These are phyloP conservation scores for Diplodia seriata DNA, from an alignment of 2,329 filamentous ascomycete genomes.

Conservation along the genomic window DNA sequence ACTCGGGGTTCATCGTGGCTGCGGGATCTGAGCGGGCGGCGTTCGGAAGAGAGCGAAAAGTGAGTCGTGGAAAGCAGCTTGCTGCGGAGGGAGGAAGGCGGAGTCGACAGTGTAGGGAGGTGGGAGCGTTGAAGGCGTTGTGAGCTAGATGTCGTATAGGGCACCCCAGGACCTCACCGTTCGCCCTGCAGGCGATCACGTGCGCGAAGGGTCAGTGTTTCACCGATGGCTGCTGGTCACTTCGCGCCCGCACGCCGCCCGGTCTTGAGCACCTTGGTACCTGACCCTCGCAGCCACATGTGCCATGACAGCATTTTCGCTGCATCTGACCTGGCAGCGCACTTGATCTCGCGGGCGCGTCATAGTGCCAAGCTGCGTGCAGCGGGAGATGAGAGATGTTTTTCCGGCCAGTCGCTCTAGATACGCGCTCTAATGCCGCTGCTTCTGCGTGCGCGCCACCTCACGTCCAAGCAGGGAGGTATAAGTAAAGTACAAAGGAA, in stretches of 20 bases:
- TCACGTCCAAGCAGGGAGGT: conserved; percentile 24
- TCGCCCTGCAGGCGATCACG: conserved; percentile 19
- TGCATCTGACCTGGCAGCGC: conserved; percentile 19
- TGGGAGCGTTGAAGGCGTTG: conserved; percentile 29
- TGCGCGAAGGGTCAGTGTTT: conserved; percentile 14
- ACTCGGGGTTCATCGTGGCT: conserved; percentile 88
- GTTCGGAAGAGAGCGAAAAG: conserved; percentile 10
- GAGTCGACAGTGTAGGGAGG: conserved; percentile 32
- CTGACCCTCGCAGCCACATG: conserved; percentile 7
- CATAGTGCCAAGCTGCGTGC: conserved; percentile 10
- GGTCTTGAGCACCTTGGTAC: conserved; percentile 10
- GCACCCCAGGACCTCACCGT: conserved; percentile 14
- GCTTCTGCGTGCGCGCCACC: conserved; percentile 9
- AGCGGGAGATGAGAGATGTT: conserved; percentile 10
- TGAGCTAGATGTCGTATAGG: conserved; percentile 35
- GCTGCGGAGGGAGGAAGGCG: conserved; percentile 31
- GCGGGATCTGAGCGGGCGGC: conserved; percentile 33
- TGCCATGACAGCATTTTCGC: conserved; percentile 3
- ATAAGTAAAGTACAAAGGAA: conserved; percentile 24
- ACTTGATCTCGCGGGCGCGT: conserved; percentile 18
- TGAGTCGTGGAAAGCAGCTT: conserved; percentile 27
- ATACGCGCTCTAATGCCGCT: conserved; percentile 6
- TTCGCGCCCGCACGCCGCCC: conserved; percentile 16
- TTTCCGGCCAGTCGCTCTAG: conserved; percentile 18
- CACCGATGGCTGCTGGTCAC: conserved; percentile 2